phyloP scores from a whole-genome alignment of 2,329 filamentous ascomycete species.

The Neofusicoccum sp. region DNA sequence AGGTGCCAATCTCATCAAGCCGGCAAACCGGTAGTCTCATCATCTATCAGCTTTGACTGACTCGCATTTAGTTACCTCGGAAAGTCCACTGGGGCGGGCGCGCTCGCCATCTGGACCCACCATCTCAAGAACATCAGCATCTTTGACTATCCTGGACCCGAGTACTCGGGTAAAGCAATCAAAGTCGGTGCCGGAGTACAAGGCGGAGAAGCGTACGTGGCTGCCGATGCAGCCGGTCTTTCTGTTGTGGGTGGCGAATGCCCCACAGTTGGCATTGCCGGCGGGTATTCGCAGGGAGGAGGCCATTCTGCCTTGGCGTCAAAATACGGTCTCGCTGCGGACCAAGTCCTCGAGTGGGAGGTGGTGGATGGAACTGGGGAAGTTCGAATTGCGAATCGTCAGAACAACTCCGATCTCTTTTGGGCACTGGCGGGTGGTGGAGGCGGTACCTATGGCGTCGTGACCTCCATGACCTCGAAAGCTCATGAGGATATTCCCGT shows the following conservation, averaged over 20 bases:
- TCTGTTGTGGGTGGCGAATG: conserved; percentile 32
- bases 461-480: conserved; percentile 31
- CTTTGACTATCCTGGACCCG: conserved; percentile 27
- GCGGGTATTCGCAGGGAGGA: conserved; percentile 33
- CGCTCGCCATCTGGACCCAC: conserved; percentile 38
- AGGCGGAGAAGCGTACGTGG: conserved; percentile 30
- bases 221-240: conserved; percentile 24
- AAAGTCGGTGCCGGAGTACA: conserved; percentile 34
- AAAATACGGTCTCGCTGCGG: conserved; percentile 29
- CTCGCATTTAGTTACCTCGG: conserved; percentile 25
- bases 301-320: conserved; percentile 25
- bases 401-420: conserved; percentile 33
- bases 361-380: conserved; percentile 33
- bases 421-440: conserved; percentile 37
- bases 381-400: conserved; percentile 26
- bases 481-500: conserved; percentile 26
- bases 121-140: conserved; percentile 35
- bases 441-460: conserved; percentile 32
- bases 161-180: conserved; percentile 30
- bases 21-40: too few relatives aligned
- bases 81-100: conserved; percentile 33
- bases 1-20: conserved; percentile 18
- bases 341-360: conserved; percentile 32
- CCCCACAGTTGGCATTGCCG: conserved; percentile 33
- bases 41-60: not conserved